Conservation (phyloP, 768 basidiomycete genomes). For the Rhizopogon rudus region DNA sequence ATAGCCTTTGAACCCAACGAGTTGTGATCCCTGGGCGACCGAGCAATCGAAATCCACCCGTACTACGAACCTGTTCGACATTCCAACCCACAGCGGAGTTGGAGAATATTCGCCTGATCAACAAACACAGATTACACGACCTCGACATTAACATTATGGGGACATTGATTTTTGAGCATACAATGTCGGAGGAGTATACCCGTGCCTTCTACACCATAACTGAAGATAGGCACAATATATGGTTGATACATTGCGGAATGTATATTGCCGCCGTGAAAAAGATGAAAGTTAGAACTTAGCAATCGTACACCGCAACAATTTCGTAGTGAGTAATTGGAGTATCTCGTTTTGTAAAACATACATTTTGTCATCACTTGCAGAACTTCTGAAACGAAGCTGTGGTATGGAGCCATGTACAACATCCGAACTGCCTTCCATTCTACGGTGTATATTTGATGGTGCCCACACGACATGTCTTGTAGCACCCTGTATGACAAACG, state of each 20-base stretch:
- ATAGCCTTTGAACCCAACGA: neutral
- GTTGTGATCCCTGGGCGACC: neutral
- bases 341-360: neutral
- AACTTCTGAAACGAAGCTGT: conserved; percentile 26
- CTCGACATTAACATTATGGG: conserved; percentile 17
- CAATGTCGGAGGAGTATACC: neutral
- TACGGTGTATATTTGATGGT: conserved; percentile 23
- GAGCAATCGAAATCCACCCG: neutral
- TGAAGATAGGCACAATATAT: conserved; percentile 6
- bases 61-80: no score
- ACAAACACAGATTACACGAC: conserved; percentile 8
- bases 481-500: conserved; percentile 36
- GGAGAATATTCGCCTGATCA: conserved; percentile 15
- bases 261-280: conserved; percentile 25
- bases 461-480: conserved; percentile 21
- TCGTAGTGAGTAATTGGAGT: conserved; percentile 7
- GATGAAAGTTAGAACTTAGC: neutral
- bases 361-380: conserved; percentile 5
- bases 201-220: neutral
- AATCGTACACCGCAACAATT: neutral
- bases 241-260: conserved; percentile 18
- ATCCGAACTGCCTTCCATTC: conserved; percentile 32
- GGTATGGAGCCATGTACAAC: conserved; percentile 29
- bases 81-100: no score
- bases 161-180: conserved; percentile 8